Conservation (phyloP, 1,284 basidiomycete species). For the Xerocomus subilludens region DNA sequence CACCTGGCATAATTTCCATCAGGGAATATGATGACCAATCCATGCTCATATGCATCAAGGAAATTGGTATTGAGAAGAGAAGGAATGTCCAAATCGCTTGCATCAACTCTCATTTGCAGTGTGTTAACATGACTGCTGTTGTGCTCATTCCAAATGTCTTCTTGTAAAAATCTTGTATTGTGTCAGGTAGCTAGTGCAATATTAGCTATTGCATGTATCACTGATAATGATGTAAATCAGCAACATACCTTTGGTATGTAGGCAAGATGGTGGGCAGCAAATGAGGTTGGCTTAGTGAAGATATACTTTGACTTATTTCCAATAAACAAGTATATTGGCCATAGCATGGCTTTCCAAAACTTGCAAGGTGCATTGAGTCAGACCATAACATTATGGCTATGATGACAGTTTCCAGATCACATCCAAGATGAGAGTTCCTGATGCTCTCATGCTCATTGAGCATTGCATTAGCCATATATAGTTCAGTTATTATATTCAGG, state of each 20-base stretch:
- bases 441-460: too few species aligned
- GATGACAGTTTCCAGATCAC: conserved; percentile 41
- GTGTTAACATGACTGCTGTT: conserved; percentile 40
- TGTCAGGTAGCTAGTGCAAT: conserved; percentile 27
- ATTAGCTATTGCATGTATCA: too few species aligned
- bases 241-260: conserved; percentile 51
- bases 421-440: conserved; percentile 20
- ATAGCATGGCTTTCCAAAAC: conserved; percentile 52
- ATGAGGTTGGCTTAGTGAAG: conserved; percentile 35
- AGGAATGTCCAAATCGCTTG: conserved; percentile 52
- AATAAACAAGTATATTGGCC: conserved; percentile 53
- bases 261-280: conserved; percentile 48
- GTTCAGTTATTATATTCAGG: too few species aligned
- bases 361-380: conserved; percentile 50
- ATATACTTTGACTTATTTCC: conserved; percentile 54
- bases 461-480: too few species aligned
- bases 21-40: conserved; percentile 47
- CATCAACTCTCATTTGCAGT: conserved; percentile 51
- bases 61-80: conserved; percentile 49
- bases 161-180: conserved; percentile 24
- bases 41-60: conserved; percentile 49
- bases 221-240: background rate
- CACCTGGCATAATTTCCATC: conserved; percentile 46
- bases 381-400: conserved; percentile 53
- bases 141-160: conserved; percentile 30